Evolutionary conservation across 2,329 filamentous ascomycete genomes (phyloP), one percentile per base, ranked within the genome.

Genomic region (Colletotrichum sp.): DNA sequence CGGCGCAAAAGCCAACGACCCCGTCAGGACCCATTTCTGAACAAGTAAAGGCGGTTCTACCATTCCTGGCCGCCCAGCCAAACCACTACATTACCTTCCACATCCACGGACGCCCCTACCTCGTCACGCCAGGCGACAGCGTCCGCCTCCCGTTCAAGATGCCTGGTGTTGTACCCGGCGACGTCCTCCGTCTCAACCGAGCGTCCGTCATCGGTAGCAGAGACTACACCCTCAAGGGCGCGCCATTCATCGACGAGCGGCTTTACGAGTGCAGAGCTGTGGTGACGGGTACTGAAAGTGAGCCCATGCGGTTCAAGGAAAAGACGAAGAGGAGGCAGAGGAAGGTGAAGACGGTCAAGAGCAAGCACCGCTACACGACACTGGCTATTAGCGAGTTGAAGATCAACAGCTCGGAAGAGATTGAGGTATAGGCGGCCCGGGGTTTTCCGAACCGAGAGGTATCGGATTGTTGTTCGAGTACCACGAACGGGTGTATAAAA

Each of bases 311-410:
- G 74, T 87, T 93, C 80, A 95, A 95, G 87, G 89, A 95, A 86
- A 96, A 96, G 91, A 96, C 91, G 80, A 96, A 96, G 91, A 87
- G 92, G 88, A 94, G 92, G 81, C 94, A 94, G 84, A 88, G 95
- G 82, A 90, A 94, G 82, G 90, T 91, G 66, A 95, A 93, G 88
- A 92, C 90, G 75, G 94, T 97, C 12, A 93, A 90, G 87, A 98
- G 95, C 89, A 98, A 99, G 90, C 95, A 98, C 83, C 90, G 92
- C 81, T 98, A 94, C 85, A 99, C 97, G 4, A 91, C 98, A 26
- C 83, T 99, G 85, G 90, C 93, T 82, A 94, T 99, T 78, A 94
- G 94, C 82, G 95, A 99, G 86, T 83, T 99, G 78, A 93, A 91
- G 82, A 89, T 98, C 74, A 88, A 89, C 79, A 82, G 80, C 26